Evolutionary conservation across 2,329 filamentous ascomycete species (phyloP), one percentile per base, ranked within the genome.

Genomic region (Penicillium italicum): DNA sequence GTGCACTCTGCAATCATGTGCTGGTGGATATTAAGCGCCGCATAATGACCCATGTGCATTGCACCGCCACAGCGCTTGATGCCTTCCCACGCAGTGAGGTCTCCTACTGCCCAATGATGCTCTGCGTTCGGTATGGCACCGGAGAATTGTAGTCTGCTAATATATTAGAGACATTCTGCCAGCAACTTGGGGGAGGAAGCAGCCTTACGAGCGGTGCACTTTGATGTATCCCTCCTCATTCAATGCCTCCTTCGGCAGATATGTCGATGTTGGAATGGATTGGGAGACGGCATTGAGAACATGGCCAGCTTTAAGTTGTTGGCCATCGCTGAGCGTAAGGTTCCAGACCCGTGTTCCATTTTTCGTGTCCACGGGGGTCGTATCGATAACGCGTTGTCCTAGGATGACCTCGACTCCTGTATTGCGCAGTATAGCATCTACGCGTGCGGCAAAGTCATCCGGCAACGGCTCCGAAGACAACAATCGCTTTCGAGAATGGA

Each of bases 51-150:
- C 78, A 86, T 85, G 66, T 88, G 83, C 81, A 92, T 89, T 33
- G 89, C 89, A 16, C 79, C 83, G 24, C 89, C 89, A 64, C 86
- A 90, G 42, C 89, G 86, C 77, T 91, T 92, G 75, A 93, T 91
- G 41, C 88, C 89, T 0, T 86, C 82, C 89, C 89, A 92, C 45
- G 78, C 76, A 31, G 81, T 82, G 16, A 89, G 76, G 67, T 93
- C 89, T 16, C 89, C 89, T 24, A 84, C 79, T 12, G 85, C 88
- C 65, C 87, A 88, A 70, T 92, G 89, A 28, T 74, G 72, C 0
- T 76, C 74, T 12, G 82, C 72, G 60, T 90, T 87, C 5, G 85
- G 78, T 0, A 83, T 76, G 0, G 74, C 74, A 1, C 74, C 63
- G 1, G 78, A 71, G 69, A 89, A 85, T 62, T 79, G 76, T 7